Base-by-base conservation (phyloP, 331 rosid species). In the Pyrus hybrid region DNA sequence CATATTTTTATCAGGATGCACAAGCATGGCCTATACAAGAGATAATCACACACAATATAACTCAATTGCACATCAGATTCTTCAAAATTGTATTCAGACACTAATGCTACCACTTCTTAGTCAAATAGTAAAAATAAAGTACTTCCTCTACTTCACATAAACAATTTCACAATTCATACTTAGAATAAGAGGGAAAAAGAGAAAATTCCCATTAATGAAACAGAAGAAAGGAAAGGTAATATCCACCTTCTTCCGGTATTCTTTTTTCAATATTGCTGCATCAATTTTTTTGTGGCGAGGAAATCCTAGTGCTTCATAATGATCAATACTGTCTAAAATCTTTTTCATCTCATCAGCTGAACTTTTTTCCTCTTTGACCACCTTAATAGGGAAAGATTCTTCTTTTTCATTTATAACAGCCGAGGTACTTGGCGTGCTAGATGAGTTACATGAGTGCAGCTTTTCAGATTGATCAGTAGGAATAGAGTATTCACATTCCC, bases 1-100 rank as follows among this genome's bases (percentile, higher is more conserved):
- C 98, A 92, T 95, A 72, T 95, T 95, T 86, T 92, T 92, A 82
- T 95, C 99, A 74, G 99, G 99, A 85, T 95, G 99, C 78, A 95
- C 98, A 16, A 95, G 96, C 96, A 92, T 91, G 80, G 99, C 99
- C 99, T 94, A 63, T 82, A 57, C 29, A 70, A 70, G 25, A 63
- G 30, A 43, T 12, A 43, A 43, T 43, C 67, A 62, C 35, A 8
- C 67, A 25, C 9, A 26, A 4, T 62, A 62, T 26, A 25, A 17
- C 35, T 25, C 35, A 25, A 29, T 5, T 14, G 43, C 68, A 33
- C 23, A 54, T 20, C 22, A 66, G 12, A 45, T 74, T 28, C 47
- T 64, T 66, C 43, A 37, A 21, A 43, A 78, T 25, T 33, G 11
- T 71, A 32, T 35, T 6, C 11, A 20, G 65, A n/a, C 23, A 13